phyloP scores from a whole-genome alignment of 306 rosid genomes.

The Vigna angularis region DNA sequence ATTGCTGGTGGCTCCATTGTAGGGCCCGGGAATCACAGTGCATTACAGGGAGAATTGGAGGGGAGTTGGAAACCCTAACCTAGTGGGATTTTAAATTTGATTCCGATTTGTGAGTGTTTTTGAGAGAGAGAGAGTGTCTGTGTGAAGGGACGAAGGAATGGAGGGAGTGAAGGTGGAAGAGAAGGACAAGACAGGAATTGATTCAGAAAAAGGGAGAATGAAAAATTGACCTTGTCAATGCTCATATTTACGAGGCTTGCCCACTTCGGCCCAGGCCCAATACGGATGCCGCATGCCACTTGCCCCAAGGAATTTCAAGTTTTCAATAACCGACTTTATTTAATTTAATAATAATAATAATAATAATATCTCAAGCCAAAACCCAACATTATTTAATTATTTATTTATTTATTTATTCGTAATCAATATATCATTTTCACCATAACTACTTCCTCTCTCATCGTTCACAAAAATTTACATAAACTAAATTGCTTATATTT shows the following conservation, averaged over 20 bases:
- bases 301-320: neutral
- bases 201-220: neutral
- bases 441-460: too few species aligned
- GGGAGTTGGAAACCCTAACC: slow-evolving; percentile 44
- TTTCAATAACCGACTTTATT: neutral
- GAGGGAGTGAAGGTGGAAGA: slow-evolving; percentile 12
- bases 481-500: too few species aligned
- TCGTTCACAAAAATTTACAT: too few species aligned
- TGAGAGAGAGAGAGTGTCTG: neutral
- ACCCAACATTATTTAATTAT: neutral
- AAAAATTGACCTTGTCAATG: slow-evolving; percentile 18
- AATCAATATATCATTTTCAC: too few species aligned
- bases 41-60: slow-evolving; percentile 47
- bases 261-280: slow-evolving; percentile 28
- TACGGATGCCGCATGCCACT: neutral
- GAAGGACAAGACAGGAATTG: slow-evolving; percentile 14
- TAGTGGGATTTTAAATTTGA: slow-evolving; percentile 7
- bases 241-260: slow-evolving; percentile 43
- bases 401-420: too few species aligned
- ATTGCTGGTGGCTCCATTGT: slow-evolving; percentile 56
- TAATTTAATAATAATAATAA: too few species aligned
- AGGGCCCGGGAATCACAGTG: slow-evolving; percentile 40
- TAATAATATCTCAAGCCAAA: neutral
- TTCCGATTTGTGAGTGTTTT: neutral
- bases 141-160: neutral